Evolutionary conservation across 345 rosid species (phyloP), one percentile per base, ranked within the genome.

Genomic region (Eutrema heterophyllum): DNA sequence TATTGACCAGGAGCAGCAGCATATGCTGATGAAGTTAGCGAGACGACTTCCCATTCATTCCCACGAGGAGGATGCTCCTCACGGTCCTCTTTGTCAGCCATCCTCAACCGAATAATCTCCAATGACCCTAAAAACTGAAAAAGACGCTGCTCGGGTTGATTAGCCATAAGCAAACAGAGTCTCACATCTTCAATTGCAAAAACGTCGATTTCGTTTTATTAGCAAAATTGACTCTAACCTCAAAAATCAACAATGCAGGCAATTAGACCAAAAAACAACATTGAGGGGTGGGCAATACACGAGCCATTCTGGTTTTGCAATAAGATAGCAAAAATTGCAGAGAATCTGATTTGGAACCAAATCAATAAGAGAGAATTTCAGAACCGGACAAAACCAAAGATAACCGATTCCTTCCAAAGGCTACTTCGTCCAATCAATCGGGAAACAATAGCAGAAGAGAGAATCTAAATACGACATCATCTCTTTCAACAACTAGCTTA

Each of bases 31-130:
- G 96, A 95, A 27, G 99, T 90, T 21, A 96, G 90, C 2, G 96
- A 87, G 7, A 96, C 95, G 15, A 96, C 97, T 83, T 96, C 99
- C 98, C 98, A 96, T 64, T 92, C 98, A 55, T 83, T 86, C 66
- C 92, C 94, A 18, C 85, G 81, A 68, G 49, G 78, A 67, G 40
- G 62, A 66, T 72, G 80, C 56, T 73, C 89, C 62, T 80, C 84
- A 50, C 52, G 67, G 35, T 73, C 89, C 55, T 78, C 85, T 48
- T 85, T 87, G 68, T 78, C 79, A 3, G 84, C 85, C 97, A 94
- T 94, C 78, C 46, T 81, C 48, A 16, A 55, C n/a, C 9, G 5
- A 24, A 62, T 3, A 60, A 73, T 45, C 54, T 74, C 71, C 56
- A 35, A 54, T 21, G 1, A 61, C n/a, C 49, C 57, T 0, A 33